Conservation (phyloP, 352 stramenopile genomes). For the Pythium inflatum region DNA sequence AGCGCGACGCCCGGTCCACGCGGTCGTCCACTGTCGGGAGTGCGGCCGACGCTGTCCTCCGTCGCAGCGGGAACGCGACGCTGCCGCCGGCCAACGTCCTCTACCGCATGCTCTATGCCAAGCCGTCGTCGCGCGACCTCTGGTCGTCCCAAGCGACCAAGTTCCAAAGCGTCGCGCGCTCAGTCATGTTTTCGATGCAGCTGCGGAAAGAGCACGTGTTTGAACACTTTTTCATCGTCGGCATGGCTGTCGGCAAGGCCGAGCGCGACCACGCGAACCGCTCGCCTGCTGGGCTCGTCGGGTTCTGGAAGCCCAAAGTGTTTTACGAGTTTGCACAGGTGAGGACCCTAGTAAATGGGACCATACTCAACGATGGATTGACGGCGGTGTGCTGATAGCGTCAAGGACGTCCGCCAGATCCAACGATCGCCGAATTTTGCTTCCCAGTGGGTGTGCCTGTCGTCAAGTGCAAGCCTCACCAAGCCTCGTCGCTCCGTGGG, state of each 20-base stretch:
- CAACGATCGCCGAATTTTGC: slow-evolving; percentile 76
- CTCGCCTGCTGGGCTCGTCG: slow-evolving; percentile 37
- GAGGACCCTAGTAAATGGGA: too few relatives aligned
- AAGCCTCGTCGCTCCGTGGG: slow-evolving; percentile 52
- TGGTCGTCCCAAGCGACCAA: slow-evolving; percentile 62
- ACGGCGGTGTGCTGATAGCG: too few relatives aligned
- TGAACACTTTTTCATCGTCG: slow-evolving; percentile 80
- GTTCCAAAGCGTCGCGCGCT: slow-evolving; percentile 67
- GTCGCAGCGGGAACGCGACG: slow-evolving; percentile 19
- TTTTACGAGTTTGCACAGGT: slow-evolving; percentile 68
- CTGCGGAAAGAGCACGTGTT: slow-evolving; percentile 83
- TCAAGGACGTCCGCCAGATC: slow-evolving; percentile 43
- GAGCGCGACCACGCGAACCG: slow-evolving; percentile 38
- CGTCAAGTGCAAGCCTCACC: slow-evolving; percentile 55
- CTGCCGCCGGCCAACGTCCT: slow-evolving; percentile 62
- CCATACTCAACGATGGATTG: too few relatives aligned
- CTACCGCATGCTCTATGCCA: slow-evolving; percentile 80
- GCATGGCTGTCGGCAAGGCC: slow-evolving; percentile 42
- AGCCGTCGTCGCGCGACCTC: slow-evolving; percentile 58
- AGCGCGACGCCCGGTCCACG: slow-evolving; percentile 38
- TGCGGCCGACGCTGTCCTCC: slow-evolving; percentile 28
- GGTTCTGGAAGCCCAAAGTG: slow-evolving; percentile 76
- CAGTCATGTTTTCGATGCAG: slow-evolving; percentile 81
- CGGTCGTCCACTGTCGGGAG: slow-evolving; percentile 62
- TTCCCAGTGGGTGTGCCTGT: slow-evolving; percentile 78